Percentiles rank a stretch among this genome's conserved stretches.
phyloP scores from a whole-genome alignment of 1,139 yeast species.

The Pichia norvegensis region DNA sequence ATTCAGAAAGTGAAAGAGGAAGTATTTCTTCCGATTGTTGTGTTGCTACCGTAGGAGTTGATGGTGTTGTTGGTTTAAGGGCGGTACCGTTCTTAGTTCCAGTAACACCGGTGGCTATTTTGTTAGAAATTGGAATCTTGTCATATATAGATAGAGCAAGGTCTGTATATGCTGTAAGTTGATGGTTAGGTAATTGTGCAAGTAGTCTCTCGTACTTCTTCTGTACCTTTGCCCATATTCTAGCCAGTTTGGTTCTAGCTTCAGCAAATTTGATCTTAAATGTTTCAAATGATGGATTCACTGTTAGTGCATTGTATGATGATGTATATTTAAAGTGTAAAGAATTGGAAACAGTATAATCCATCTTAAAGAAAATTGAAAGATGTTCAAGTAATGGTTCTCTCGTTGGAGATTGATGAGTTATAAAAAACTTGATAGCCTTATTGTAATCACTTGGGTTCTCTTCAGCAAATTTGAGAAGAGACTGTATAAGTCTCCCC shows the following conservation, averaged over 20 bases:
- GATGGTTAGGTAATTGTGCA: constrained; percentile 22
- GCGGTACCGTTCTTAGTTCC: constrained; percentile 15
- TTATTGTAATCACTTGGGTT: constrained; percentile 23
- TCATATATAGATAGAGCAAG: constrained; percentile 56
- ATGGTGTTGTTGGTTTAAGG: constrained; percentile 26
- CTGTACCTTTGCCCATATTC: constrained; percentile 56
- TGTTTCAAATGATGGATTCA: constrained; percentile 55
- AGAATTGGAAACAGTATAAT: constrained; percentile 65
- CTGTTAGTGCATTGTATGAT: constrained; percentile 61
- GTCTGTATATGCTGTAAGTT: constrained; percentile 31
- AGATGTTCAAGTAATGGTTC: constrained; percentile 64
- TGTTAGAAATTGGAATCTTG: constrained; percentile 53
- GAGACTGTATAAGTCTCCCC: constrained; percentile 51
- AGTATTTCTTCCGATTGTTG: constrained; percentile 10
- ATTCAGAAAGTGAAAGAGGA: constrained; percentile 7
- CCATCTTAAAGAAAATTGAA: constrained; percentile 61
- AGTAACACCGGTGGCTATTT: constrained; percentile 24
- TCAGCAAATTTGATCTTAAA: constrained; percentile 57
- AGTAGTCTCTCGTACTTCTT: constrained; percentile 36
- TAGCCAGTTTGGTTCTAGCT: constrained; percentile 54
- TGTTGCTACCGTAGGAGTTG: not conserved
- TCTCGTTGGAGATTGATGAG: constrained; percentile 61
- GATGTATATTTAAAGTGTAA: constrained; percentile 67
- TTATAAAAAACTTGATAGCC: constrained; percentile 54
- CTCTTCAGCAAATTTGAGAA: constrained; percentile 28